Percentiles rank a stretch among this genome's conserved stretches.
Conservation (phyloP, 2,329 filamentous ascomycete genomes). For the Penicillium verrucosum region DNA sequence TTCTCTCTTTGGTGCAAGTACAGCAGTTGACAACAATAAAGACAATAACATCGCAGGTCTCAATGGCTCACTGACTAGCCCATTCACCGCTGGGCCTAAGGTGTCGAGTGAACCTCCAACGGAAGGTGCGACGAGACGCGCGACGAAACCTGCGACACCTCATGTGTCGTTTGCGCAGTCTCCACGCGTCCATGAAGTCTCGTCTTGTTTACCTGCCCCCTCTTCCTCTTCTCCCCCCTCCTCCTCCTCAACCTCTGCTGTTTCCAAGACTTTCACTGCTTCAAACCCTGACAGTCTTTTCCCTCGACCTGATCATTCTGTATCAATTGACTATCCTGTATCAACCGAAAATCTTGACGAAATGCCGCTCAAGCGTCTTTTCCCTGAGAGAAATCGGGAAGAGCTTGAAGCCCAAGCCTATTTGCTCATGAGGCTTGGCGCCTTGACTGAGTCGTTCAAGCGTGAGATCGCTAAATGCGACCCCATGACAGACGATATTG, state of each 20-base stretch:
- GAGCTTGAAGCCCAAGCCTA: not conserved
- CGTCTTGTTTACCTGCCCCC: not conserved
- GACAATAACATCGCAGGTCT: not conserved
- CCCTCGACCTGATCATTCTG: not conserved
- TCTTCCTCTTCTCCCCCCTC: not conserved
- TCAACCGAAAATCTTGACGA: not conserved
- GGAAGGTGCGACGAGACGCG: not conserved
- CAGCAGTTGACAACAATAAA: not conserved
- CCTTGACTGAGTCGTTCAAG: constrained; percentile 37
- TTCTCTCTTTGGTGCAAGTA: not conserved
- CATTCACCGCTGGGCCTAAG: not conserved
- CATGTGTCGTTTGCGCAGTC: not conserved
- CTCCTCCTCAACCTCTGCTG: not conserved
- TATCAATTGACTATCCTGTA: not conserved
- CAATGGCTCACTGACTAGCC: not conserved
- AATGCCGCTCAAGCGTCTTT: not conserved
- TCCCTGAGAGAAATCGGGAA: not conserved
- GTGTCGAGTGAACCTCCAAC: not conserved
- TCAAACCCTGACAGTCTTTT: constrained; percentile 9
- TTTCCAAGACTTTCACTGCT: constrained; percentile 2
- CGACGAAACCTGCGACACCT: not conserved
- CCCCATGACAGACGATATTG: constrained; percentile 34
- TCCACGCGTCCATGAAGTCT: not conserved
- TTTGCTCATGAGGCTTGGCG: constrained; percentile 30
- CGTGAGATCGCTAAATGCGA: constrained; percentile 31